Evolutionary conservation across 2,329 filamentous ascomycete species (phyloP).

Genomic region (Fusarium multiceps): DNA sequence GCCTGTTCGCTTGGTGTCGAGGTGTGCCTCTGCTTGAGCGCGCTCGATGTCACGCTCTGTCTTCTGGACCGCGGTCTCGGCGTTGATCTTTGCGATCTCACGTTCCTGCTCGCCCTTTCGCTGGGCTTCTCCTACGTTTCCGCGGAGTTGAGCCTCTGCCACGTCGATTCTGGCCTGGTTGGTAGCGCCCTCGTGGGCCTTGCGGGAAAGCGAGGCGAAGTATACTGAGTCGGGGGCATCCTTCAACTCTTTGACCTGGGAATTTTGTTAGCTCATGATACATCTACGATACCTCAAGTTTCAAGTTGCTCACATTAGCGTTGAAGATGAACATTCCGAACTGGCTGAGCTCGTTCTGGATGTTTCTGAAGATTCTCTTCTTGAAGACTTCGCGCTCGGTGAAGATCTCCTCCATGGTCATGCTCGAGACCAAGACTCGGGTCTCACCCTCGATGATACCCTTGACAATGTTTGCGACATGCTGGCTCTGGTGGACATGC

Average conservation of each 20-base stretch:
- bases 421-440: conserved; percentile 81
- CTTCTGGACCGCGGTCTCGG: conserved; percentile 85
- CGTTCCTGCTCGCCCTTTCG: conserved; percentile 84
- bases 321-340: conserved; percentile 81
- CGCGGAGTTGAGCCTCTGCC: conserved; percentile 71
- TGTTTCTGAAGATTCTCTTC: conserved; percentile 77
- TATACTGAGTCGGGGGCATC: conserved; percentile 86
- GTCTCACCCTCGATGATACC: conserved; percentile 92
- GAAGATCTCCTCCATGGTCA: conserved; percentile 96
- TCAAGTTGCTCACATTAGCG: conserved; percentile 64
- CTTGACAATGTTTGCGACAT: conserved; percentile 87
- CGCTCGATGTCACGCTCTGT: conserved; percentile 87
- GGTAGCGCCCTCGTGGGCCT: conserved; percentile 85
- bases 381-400: conserved; percentile 82
- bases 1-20: conserved; percentile 77
- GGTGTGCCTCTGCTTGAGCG: conserved; percentile 79
- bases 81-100: conserved; percentile 88
- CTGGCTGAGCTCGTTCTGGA: conserved; percentile 81
- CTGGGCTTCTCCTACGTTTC: conserved; percentile 81
- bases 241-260: conserved; percentile 78
- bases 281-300: background rate
- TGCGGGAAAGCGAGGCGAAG: conserved; percentile 83
- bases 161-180: conserved; percentile 81
- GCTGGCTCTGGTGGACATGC: conserved; percentile 56
- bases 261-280: background rate